Base-by-base conservation (phyloP, 2,329 filamentous ascomycete species). In the Aspergillus ibericus region DNA sequence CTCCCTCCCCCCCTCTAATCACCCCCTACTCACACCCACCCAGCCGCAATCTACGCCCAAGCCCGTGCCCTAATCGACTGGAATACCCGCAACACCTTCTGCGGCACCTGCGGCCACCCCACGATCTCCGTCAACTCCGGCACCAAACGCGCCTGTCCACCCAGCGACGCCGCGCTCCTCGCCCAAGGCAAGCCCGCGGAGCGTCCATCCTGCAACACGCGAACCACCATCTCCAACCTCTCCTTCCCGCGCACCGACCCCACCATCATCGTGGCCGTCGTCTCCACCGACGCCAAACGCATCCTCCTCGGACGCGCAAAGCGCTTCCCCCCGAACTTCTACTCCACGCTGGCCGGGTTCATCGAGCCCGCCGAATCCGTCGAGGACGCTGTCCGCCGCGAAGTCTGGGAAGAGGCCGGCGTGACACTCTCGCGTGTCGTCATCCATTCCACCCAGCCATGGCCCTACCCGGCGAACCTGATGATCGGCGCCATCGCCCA, bases 81-180 rank as follows among this genome's bases (percentile, higher is more conserved):
- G 95, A 98, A 99, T 78, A 83, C 83, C 25, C 89, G 93, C 53
- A 96, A 96, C 77, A 90, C 89, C 29, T 99, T 92, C 81, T 99
- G 95, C 75, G 92, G 88, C 32, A 88, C 89, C 56, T 99, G 95
- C 76, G 93, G 95, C 34, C 85, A 90, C 69, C 86, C 84, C 22
- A 98, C 92, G 0, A 80, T 97, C 13, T 71, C 69, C 16, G 65
- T 74, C 12, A 77, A 81, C 60, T 78, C 74, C 5, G 77, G 77
- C 35, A 76, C 74, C 15, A 80, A 81, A 64, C 75, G 78, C 34
- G 69, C 72, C 22, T 80, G 75, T 59, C 78, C 78, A 48, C 77
- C 77, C 9, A 78, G 68, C 7, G 78, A 81, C 64, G 64, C 70
- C n/a, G 75, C 73, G 3, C 68, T 65, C 18, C 5, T 63, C 4